Evolutionary conservation across 495 filamentous ascomycete species (phyloP).

Genomic region (Xylaria cubensis): DNA sequence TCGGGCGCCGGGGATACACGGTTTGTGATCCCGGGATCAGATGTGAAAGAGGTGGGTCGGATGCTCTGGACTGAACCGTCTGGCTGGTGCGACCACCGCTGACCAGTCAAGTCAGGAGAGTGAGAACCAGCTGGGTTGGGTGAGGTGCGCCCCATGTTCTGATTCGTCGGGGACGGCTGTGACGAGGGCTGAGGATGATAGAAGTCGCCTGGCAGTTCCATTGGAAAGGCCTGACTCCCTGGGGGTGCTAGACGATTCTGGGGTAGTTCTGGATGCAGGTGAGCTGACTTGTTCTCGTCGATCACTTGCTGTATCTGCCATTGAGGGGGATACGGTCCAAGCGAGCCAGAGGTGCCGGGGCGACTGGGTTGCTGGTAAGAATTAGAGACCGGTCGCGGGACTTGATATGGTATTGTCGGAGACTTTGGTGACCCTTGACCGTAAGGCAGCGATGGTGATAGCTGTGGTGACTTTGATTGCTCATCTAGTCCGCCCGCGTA

Average conservation of each 20-base stretch:
- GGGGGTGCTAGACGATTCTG: conserved; percentile 15
- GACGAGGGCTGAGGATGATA: conserved; percentile 41
- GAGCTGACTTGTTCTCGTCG: conserved; percentile 34
- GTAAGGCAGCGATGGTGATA: conserved; percentile 32
- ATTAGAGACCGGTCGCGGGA: conserved; percentile 46
- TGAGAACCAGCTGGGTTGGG: conserved; percentile 42
- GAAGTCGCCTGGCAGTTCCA: conserved; percentile 57
- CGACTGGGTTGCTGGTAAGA: conserved; percentile 34
- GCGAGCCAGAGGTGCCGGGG: conserved; percentile 37
- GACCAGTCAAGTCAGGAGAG: conserved; percentile 35
- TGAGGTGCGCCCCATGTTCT: conserved; percentile 28
- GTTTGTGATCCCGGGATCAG: conserved; percentile 36
- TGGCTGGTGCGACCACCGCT: conserved; percentile 43
- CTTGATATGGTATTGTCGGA: conserved; percentile 48
- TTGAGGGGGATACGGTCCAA: conserved; percentile 33
- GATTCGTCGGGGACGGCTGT: conserved; percentile 33
- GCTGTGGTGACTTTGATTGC: conserved; percentile 37
- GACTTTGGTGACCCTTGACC: conserved; percentile 41
- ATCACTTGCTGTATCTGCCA: conserved; percentile 29
- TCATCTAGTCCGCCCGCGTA: conserved; percentile 40
- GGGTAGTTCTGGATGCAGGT: conserved; percentile 33
- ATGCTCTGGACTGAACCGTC: conserved; percentile 39
- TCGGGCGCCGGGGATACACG: conserved; percentile 45
- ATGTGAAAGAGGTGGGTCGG: conserved; percentile 44
- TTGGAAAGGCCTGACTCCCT: conserved; percentile 36